Conservation (phyloP, 1,284 basidiomycete genomes). For the Puccinia hordei region DNA sequence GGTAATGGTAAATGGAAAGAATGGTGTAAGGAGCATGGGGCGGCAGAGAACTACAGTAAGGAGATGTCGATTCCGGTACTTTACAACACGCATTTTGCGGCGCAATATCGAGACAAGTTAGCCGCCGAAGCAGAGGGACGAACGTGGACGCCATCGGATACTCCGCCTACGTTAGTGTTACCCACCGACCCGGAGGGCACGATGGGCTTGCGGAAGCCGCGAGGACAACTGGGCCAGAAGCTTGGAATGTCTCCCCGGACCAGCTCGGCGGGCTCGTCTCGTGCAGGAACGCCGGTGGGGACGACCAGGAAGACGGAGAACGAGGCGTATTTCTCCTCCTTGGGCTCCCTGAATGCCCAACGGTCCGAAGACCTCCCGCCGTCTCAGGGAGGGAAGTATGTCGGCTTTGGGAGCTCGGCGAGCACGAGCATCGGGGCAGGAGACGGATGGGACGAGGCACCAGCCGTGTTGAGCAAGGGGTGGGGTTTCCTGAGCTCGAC, state of each 20-base stretch:
- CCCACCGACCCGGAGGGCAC: constrained; percentile 38
- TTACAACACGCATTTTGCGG: constrained; percentile 49
- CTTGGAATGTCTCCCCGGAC: constrained; percentile 48
- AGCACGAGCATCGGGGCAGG: neutral
- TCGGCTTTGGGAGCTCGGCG: constrained; percentile 74
- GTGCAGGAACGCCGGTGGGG: constrained; percentile 53
- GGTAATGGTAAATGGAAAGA: constrained; percentile 46
- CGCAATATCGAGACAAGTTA: constrained; percentile 47
- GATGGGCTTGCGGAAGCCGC: constrained; percentile 56
- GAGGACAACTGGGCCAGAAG: constrained; percentile 8
- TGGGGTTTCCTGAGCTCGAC: constrained; percentile 48
- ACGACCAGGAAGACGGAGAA: constrained; percentile 69
- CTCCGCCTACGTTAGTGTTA: constrained; percentile 65
- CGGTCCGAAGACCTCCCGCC: constrained; percentile 74
- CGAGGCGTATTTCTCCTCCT: constrained; percentile 72
- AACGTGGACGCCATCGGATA: constrained; percentile 58
- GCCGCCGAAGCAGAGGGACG: constrained; percentile 29
- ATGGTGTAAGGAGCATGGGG: constrained; percentile 36
- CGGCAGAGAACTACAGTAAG: constrained; percentile 23
- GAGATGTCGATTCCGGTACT: constrained; percentile 42
- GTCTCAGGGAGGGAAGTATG: constrained; percentile 79
- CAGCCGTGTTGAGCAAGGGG: constrained; percentile 22
- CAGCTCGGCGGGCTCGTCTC: constrained; percentile 67
- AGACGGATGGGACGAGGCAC: neutral
- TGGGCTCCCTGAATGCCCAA: constrained; percentile 72